These are phyloP conservation scores for Circinella umbellata DNA, from an alignment of 371 early-diverging fungal genomes.

Conservation along the genomic window DNA sequence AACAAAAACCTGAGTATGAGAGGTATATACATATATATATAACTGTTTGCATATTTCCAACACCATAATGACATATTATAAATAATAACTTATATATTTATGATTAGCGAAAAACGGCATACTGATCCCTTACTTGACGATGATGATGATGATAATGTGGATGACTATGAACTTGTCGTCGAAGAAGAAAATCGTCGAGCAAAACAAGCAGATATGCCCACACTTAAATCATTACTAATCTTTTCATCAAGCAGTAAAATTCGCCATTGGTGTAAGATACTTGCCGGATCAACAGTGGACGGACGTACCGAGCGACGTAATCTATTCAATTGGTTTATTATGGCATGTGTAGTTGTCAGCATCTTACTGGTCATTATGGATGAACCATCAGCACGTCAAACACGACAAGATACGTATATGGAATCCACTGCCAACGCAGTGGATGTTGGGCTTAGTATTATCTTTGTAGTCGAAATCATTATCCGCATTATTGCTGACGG, in stretches of 20 bases:
- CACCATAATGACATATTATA: no score
- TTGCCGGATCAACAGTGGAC: slow-evolving; percentile 41
- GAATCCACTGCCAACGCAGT: slow-evolving; percentile 43
- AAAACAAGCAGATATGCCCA: slow-evolving; percentile 22
- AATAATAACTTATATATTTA: not conserved
- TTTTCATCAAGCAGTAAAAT: slow-evolving; percentile 42
- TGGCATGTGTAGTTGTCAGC: slow-evolving; percentile 60
- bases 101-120: not conserved
- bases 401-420: slow-evolving; percentile 31
- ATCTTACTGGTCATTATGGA: slow-evolving; percentile 63
- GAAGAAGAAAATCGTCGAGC: slow-evolving; percentile 53
- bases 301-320: slow-evolving; percentile 46
- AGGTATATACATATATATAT: not conserved
- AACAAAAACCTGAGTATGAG: slow-evolving; percentile 10
- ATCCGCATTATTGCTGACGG: slow-evolving; percentile 64
- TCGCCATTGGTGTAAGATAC: slow-evolving; percentile 41
- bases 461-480: slow-evolving; percentile 56
- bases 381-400: slow-evolving; percentile 54
- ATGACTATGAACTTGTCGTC: slow-evolving; percentile 48
- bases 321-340: slow-evolving; percentile 65
- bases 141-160: slow-evolving; percentile 18
- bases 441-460: slow-evolving; percentile 47
- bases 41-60: no score
- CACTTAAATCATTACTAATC: slow-evolving; percentile 35
- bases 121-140: not conserved